Base-by-base conservation (phyloP, 352 stramenopile genomes). In the Phytopythium delawarense region DNA sequence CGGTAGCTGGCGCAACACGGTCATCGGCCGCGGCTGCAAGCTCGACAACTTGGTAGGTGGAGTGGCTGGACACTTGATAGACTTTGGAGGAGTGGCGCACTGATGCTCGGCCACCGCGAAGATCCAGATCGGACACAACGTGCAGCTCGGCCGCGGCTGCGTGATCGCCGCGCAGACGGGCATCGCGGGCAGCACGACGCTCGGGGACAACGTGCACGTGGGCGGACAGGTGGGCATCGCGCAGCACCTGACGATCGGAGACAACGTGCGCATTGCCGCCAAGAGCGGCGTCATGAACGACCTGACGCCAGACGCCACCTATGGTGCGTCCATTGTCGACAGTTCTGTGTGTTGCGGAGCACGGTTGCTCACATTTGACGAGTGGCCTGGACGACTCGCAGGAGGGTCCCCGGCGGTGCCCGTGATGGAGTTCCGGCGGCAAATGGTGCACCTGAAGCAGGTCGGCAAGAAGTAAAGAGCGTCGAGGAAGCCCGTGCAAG, bases 111-210 rank as follows among this genome's bases (percentile, higher is more conserved):
- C 6, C 20, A 15, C 12, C 52, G 25, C 37, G 21, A 54, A 92
- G 83, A 94, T 96, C 51, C 85, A 94, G 71, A 87, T 94, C 54
- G 87, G 85, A 4, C 87, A 96, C 72, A 96, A 96, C 40, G 86
- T 94, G 15, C 79, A 93, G 46, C 72, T 96, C 50, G 87, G 85
- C 39, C 46, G 50, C 6, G 75, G 75, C 13, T 94, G 87, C 63
- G 79, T 94, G 34, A 78, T 96, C 40, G 84, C 84, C 2, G 87
- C 84, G 12, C 85, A 96, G 59, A 88, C 82, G 1, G 87, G 85
- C 20, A 96, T 96, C 63, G 87, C 85, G 1, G 85, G 85, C 30
- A 96, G 87, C 61, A 92, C 84, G 23, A 92, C 80, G 8, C 49
- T 96, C 28, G 82, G 87, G 21, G 72, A 75, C 21, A 88, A 89